Evolutionary conservation across 805 yeast species (phyloP).

Genomic region (Yarrowia divulgata): DNA sequence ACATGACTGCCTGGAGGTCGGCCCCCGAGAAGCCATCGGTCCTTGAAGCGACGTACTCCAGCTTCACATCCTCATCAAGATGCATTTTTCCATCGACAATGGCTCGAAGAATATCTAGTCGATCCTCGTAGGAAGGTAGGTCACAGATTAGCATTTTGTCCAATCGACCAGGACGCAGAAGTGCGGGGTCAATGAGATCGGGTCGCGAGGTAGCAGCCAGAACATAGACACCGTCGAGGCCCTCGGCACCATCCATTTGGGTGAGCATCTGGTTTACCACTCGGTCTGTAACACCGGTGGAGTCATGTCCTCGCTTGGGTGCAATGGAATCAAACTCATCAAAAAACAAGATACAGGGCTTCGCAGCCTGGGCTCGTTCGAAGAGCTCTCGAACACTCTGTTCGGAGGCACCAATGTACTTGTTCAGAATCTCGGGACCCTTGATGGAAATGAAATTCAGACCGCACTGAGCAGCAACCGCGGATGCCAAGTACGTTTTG

Average conservation of each 20-base stretch:
- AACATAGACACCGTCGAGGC: constrained; percentile 94
- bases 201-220: constrained; percentile 97
- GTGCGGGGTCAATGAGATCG: constrained; percentile 92
- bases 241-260: constrained; percentile 99
- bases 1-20: constrained; percentile 89
- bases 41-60: constrained; percentile 60
- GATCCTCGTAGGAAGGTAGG: constrained; percentile 74
- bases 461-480: constrained; percentile 93
- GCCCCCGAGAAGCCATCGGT: constrained; percentile 92
- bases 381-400: constrained; percentile 92
- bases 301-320: constrained; percentile 96
- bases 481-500: constrained; percentile 89
- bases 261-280: constrained; percentile 97
- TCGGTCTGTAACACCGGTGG: constrained; percentile 96
- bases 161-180: constrained; percentile 93
- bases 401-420: constrained; percentile 96
- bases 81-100: constrained; percentile 65
- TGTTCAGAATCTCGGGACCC: constrained; percentile 94
- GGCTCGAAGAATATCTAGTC: constrained; percentile 70
- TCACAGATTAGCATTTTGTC: constrained; percentile 93
- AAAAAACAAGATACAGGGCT: constrained; percentile 90
- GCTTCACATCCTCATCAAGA: constrained; percentile 59
- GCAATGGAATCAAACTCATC: constrained; percentile 98
- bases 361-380: constrained; percentile 93
- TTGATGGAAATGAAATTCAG: constrained; percentile 90